Percentiles rank a stretch among this genome's conserved stretches.
Evolutionary conservation across 2,329 filamentous ascomycete species (phyloP).

Genomic region (Ceratocystis huliohia): DNA sequence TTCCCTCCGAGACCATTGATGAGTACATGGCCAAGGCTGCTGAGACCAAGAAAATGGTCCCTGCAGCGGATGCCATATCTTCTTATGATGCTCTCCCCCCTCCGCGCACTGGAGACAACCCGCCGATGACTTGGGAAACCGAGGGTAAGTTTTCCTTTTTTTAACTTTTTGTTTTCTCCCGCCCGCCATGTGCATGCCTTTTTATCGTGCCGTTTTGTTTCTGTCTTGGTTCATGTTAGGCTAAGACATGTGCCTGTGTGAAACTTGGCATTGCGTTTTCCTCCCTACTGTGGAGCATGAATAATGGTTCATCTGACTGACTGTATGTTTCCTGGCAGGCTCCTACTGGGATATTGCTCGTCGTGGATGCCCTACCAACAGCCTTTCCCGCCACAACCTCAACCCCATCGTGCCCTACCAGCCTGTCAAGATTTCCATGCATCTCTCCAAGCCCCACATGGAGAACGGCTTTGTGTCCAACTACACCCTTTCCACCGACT

Average conservation of each 20-base stretch:
- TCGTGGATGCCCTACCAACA: constrained; percentile 50
- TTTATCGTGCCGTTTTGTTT: background rate
- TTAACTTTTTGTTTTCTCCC: background rate
- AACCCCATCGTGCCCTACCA: constrained; percentile 34
- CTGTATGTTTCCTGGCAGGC: constrained; percentile 26
- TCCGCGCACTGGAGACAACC: constrained; percentile 25
- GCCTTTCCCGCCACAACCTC: constrained; percentile 41
- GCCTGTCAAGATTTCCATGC: constrained; percentile 35
- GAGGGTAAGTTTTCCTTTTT: constrained; percentile 32
- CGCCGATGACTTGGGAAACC: constrained; percentile 38
- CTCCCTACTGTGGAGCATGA: background rate
- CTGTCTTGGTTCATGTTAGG: background rate
- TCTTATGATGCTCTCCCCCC: constrained; percentile 34
- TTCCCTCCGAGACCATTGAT: constrained; percentile 50
- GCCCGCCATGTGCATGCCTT: background rate
- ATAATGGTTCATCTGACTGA: background rate
- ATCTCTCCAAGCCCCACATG: constrained; percentile 37
- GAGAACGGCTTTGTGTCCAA: constrained; percentile 49
- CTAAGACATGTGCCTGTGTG: background rate
- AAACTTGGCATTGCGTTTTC: background rate
- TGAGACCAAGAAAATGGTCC: constrained; percentile 34
- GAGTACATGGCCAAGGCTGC: constrained; percentile 41
- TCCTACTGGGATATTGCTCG: constrained; percentile 46
- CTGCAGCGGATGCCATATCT: constrained; percentile 34
- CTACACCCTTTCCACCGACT: constrained; percentile 45